Conservation (phyloP, 331 rosid species). For the Saraca asoca region DNA sequence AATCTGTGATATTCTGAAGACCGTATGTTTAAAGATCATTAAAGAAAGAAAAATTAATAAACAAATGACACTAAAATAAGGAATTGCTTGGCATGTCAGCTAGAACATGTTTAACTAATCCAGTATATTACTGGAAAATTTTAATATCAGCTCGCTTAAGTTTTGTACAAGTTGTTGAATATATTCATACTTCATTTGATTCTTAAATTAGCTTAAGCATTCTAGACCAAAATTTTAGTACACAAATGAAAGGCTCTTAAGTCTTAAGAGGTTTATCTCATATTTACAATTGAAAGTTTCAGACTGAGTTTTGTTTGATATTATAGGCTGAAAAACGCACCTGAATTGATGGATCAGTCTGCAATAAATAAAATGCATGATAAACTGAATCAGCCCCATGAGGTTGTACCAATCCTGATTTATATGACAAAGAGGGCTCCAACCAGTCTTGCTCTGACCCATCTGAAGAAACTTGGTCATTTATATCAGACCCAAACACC, state of each 20-base stretch:
- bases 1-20: background rate
- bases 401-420: slow-evolving; percentile 34
- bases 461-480: slow-evolving; percentile 39
- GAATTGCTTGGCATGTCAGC: background rate
- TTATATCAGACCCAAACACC: slow-evolving; percentile 43
- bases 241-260: background rate
- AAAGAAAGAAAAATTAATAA: background rate
- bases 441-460: slow-evolving; percentile 58
- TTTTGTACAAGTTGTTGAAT: too few species aligned
- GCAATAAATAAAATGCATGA: slow-evolving; percentile 66
- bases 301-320: background rate
- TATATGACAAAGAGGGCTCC: slow-evolving; percentile 57
- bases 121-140: background rate
- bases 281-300: background rate
- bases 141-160: background rate
- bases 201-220: background rate
- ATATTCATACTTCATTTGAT: background rate
- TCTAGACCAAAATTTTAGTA: background rate
- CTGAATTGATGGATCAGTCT: slow-evolving; percentile 72
- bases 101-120: slow-evolving; percentile 10
- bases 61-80: background rate
- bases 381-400: slow-evolving; percentile 47
- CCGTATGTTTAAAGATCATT: slow-evolving; percentile 2
- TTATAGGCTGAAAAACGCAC: slow-evolving; percentile 38
- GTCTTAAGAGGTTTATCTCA: slow-evolving; percentile 4